A percentile compares a stretch with the other conserved stretches of the same genome.
Evolutionary conservation across 306 rosid species (phyloP).

Genomic region (cucumber (Cucumis sativus)): DNA sequence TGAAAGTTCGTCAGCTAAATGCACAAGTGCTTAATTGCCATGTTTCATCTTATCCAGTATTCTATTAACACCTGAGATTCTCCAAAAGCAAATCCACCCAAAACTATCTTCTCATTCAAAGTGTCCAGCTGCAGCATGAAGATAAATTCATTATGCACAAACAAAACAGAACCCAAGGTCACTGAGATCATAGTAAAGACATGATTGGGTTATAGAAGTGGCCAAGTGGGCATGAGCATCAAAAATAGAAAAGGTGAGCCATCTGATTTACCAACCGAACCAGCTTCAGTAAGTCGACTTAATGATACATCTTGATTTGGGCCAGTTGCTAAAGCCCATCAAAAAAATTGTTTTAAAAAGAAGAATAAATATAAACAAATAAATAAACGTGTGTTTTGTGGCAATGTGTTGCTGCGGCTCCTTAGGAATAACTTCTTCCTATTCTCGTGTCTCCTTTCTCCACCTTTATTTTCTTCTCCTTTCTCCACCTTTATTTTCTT

Average conservation of each 20-base stretch:
- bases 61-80: slow-evolving; percentile 29
- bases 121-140: slow-evolving; percentile 50
- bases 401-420: neutral
- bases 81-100: slow-evolving; percentile 11
- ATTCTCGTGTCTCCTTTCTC: too few species aligned
- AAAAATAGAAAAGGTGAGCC: neutral
- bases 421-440: neutral
- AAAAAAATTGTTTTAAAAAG: too few species aligned
- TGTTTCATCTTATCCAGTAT: neutral
- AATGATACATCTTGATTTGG: neutral
- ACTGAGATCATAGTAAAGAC: neutral
- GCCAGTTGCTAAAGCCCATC: neutral
- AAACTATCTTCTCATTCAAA: slow-evolving; percentile 53
- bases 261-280: neutral
- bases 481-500: too few species aligned
- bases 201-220: neutral
- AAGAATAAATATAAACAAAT: too few species aligned
- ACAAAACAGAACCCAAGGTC: slow-evolving; percentile 8
- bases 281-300: neutral
- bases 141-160: neutral
- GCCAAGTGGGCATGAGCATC: neutral
- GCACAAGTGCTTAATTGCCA: slow-evolving; percentile 5
- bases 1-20: slow-evolving; percentile 10
- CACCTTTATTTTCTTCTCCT: too few species aligned
- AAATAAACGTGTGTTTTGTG: too few species aligned